Evolutionary conservation across 768 basidiomycete genomes (phyloP), one percentile per base, ranked within the genome.

Genomic region (Boletus subcaerulescens): DNA sequence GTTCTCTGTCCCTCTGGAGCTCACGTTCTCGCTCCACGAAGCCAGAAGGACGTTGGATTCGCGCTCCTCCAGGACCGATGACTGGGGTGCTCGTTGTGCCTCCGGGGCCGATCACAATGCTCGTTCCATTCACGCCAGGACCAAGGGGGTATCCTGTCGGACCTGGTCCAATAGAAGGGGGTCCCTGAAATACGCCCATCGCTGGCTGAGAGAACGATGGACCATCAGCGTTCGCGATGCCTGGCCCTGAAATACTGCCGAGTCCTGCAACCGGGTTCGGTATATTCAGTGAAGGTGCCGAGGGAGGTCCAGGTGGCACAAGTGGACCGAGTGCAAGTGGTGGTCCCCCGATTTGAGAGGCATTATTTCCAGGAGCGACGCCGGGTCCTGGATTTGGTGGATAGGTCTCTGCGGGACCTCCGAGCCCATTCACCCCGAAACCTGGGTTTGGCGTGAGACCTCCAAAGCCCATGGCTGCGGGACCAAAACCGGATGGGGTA

Each of bases 21-120:
- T 62, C 67, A 1, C 60, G 61, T 42, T 67, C 53, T 48, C 68
- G 66, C 8, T 74, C 75, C 58, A 76, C 76, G 59, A 33, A 65
- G n/a, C 47, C 55, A 1, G 66, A 57, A 17, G 65, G 59, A 24
- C 67, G 67, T 38, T 60, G 67, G 12, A 59, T 60, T 41, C 67
- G 63, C 20, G 54, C 11, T 14, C 62, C 62, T 29, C 57, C 67
- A 18, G 57, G 53, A 18, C 62, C 63, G 14, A 56, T 47, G 29
- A 36, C 49, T 7, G 58, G 53, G 13, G 58, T 52, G 10, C 53
- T 67, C 22, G 65, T 55, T 20, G 63, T 32, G 10, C 65, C 63
- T 41, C 65, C 65, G 1, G 65, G 65, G n/a, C 65, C 65, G 7
- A 66, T 66, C 29, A 66, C 65, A 26, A 66, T 45, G 4, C 65